A percentile compares a stretch with the other conserved stretches of the same genome.
Conservation (phyloP, 352 stramenopile species). For the Saprolegnia diclina region DNA sequence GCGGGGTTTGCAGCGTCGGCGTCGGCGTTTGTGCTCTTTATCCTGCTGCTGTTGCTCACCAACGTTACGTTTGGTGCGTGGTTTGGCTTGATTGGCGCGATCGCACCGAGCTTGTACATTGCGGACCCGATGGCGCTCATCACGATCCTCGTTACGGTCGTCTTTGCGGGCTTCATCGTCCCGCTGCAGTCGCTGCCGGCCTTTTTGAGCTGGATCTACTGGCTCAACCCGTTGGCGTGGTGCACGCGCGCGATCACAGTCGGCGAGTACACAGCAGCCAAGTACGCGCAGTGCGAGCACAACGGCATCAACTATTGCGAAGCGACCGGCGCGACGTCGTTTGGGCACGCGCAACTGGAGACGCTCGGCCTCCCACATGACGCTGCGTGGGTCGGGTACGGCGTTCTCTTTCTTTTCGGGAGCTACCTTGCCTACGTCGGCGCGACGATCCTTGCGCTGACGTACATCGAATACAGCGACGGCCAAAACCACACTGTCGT, state of each 20-base stretch:
- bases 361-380: constrained; percentile 25
- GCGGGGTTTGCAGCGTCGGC: constrained; percentile 15
- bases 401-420: neutral
- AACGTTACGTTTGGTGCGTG: constrained; percentile 27
- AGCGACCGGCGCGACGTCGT: constrained; percentile 22
- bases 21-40: constrained; percentile 14
- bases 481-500: neutral
- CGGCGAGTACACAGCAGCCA: constrained; percentile 32
- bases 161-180: constrained; percentile 56
- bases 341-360: constrained; percentile 21
- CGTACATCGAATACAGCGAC: constrained; percentile 2
- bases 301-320: neutral
- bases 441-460: neutral
- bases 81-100: constrained; percentile 30
- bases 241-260: constrained; percentile 36
- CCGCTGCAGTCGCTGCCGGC: constrained; percentile 43
- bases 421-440: constrained; percentile 1
- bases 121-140: constrained; percentile 31
- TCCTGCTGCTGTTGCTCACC: constrained; percentile 26
- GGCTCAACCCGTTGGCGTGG: constrained; percentile 61
- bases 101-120: constrained; percentile 16
- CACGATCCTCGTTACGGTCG: constrained; percentile 40
- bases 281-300: neutral
- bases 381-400: constrained; percentile 8
- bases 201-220: constrained; percentile 63